A percentile compares a stretch with the other conserved stretches of the same genome.
Conservation (phyloP, 345 rosid genomes). For the Cardamine occulta region DNA sequence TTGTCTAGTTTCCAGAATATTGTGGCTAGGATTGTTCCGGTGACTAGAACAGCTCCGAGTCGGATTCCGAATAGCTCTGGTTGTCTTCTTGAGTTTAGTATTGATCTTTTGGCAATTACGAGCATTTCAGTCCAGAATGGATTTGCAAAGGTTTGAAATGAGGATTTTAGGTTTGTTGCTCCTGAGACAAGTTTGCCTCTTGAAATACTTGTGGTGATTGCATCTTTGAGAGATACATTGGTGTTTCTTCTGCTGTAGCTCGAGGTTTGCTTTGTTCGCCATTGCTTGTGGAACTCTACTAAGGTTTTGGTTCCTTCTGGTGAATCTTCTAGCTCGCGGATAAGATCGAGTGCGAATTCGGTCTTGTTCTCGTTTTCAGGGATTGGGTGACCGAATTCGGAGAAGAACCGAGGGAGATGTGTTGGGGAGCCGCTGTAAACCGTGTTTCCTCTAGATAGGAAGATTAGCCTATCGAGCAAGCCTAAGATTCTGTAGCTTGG, state of each 20-base stretch:
- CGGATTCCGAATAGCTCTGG: slow-evolving; percentile 85
- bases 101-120: slow-evolving; percentile 66
- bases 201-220: slow-evolving; percentile 72
- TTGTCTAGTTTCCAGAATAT: slow-evolving; percentile 77
- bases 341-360: slow-evolving; percentile 83
- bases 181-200: slow-evolving; percentile 84
- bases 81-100: slow-evolving; percentile 72
- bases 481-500: slow-evolving; percentile 86
- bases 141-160: slow-evolving; percentile 77
- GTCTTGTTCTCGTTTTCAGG: slow-evolving; percentile 81
- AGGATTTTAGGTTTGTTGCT: slow-evolving; percentile 49
- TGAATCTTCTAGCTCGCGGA: slow-evolving; percentile 78
- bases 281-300: slow-evolving; percentile 73
- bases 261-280: slow-evolving; percentile 48
- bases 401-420: slow-evolving; percentile 60
- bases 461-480: slow-evolving; percentile 68
- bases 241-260: slow-evolving; percentile 30
- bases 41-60: slow-evolving; percentile 71
- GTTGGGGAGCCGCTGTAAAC: slow-evolving; percentile 72
- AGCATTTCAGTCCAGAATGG: slow-evolving; percentile 78
- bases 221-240: slow-evolving; percentile 68
- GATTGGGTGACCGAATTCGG: slow-evolving; percentile 76
- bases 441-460: slow-evolving; percentile 76
- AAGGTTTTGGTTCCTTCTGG: slow-evolving; percentile 64
- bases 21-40: slow-evolving; percentile 82